Evolutionary conservation across 176 grass and related monocot genomes (phyloP), one percentile per base, ranked within the genome.

Genomic region (Carex cristatella): DNA sequence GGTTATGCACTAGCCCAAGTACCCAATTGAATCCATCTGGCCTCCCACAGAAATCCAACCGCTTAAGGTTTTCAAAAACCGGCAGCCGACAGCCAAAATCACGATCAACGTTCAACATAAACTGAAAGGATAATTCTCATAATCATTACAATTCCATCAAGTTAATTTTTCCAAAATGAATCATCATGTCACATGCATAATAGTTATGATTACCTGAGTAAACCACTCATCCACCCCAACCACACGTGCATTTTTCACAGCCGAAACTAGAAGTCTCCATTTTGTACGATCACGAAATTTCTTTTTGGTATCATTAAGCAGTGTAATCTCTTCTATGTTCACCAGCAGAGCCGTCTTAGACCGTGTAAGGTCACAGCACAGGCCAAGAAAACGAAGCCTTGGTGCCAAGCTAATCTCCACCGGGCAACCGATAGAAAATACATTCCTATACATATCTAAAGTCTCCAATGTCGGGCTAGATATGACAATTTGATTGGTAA

Each of bases 371-470:
- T 75, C 71, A 75, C 71, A 75, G 37, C 37, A 42, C 33, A 75
- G 46, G 19, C 71, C 71, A 46, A 75, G 38, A 75, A 75, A 75
- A 3, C 37, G 38, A 19, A 75, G 71, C 40, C 18, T 46, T 12
- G 71, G 71, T 46, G 40, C 71, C 8, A 3, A 75, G 7, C 8
- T 38, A 44, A 75, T 75, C 7, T 53, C 37, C 30, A 75, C 71
- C 2, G 71, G 71, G 15, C 37, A 46, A 38, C 2, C 4, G 37
- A 75, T 19, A 75, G 2, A 4, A 53, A 75, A 27, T 46, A 75
- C 71, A 46, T 75, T 75, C 18, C 19, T 75, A 75, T 75, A 75
- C 71, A 75, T 11, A 75, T 75, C 71, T 49, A 75, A 75, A 18
- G 15, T 46, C 16, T 75, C 71, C 71, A 75, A 46, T 53, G 71